These are phyloP conservation scores for Scheffersomyces stipitis DNA, from an alignment of 805 yeast species.

Conservation along the genomic window DNA sequence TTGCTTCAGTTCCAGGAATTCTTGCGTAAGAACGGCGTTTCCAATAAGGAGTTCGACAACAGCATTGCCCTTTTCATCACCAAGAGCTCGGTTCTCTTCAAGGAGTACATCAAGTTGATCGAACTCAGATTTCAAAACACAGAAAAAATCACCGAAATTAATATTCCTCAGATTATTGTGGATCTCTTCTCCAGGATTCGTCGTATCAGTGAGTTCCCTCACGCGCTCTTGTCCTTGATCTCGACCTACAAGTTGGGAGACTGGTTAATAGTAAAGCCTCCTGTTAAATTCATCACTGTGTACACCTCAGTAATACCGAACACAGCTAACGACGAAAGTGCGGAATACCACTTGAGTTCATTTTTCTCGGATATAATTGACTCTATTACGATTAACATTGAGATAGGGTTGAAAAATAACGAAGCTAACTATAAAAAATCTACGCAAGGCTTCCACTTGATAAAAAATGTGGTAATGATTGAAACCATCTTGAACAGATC, in stretches of 20 bases:
- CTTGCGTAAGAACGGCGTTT: constrained; percentile 9
- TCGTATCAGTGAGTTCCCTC: constrained; percentile 60
- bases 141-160: constrained; percentile 65
- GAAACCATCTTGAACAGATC: constrained; percentile 70
- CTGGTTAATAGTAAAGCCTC: constrained; percentile 67
- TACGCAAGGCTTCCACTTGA: constrained; percentile 65
- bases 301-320: constrained; percentile 50
- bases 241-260: constrained; percentile 53
- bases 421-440: constrained; percentile 34
- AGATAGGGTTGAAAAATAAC: constrained; percentile 51
- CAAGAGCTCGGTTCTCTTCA: constrained; percentile 42
- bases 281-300: constrained; percentile 44
- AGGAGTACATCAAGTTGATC: constrained; percentile 56
- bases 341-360: constrained; percentile 56
- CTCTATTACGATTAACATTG: constrained; percentile 63
- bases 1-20: constrained; percentile 21
- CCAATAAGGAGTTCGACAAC: constrained; percentile 9
- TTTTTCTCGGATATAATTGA: constrained; percentile 80
- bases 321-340: constrained; percentile 32
- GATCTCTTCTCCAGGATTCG: constrained; percentile 69
- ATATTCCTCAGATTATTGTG: constrained; percentile 70
- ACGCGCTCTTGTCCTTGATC: constrained; percentile 52
- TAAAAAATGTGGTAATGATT: constrained; percentile 70
- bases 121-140: constrained; percentile 50
- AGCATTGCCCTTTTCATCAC: constrained; percentile 14